A percentile compares a stretch with the other conserved stretches of the same genome.
Conservation (phyloP, 345 rosid species). For the Atalantia buxifolia region DNA sequence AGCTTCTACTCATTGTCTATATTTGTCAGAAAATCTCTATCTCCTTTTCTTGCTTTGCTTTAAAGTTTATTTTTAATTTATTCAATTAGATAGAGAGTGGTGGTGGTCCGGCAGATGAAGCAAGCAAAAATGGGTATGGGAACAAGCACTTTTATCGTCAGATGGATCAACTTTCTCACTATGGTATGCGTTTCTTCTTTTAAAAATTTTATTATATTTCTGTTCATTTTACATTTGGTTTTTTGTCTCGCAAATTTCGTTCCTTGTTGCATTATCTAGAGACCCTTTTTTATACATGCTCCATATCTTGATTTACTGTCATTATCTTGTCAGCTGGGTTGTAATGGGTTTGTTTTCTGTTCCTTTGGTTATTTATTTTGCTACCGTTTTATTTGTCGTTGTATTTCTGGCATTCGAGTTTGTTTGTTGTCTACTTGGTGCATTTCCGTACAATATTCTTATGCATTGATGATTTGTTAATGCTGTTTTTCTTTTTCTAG, state of each 20-base stretch:
- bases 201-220: neutral
- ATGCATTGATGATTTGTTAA: neutral
- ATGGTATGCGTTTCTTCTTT: conserved; percentile 41
- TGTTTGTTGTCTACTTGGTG: neutral
- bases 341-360: conserved; percentile 19
- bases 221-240: neutral
- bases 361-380: neutral
- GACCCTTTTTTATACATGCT: neutral
- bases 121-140: conserved; percentile 64
- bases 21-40: neutral
- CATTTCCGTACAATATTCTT: neutral
- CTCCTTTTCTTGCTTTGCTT: conserved; percentile 10
- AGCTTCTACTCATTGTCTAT: neutral
- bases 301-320: neutral
- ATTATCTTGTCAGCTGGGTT: neutral
- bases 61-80: neutral
- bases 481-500: neutral
- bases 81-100: neutral
- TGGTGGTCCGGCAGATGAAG: neutral
- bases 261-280: neutral
- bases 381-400: neutral
- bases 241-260: neutral
- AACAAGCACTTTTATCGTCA: conserved; percentile 79
- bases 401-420: neutral
- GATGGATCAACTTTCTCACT: conserved; percentile 92